Conservation (phyloP, 192 early-diverging fungal species). For the Entomortierella lignicola region DNA sequence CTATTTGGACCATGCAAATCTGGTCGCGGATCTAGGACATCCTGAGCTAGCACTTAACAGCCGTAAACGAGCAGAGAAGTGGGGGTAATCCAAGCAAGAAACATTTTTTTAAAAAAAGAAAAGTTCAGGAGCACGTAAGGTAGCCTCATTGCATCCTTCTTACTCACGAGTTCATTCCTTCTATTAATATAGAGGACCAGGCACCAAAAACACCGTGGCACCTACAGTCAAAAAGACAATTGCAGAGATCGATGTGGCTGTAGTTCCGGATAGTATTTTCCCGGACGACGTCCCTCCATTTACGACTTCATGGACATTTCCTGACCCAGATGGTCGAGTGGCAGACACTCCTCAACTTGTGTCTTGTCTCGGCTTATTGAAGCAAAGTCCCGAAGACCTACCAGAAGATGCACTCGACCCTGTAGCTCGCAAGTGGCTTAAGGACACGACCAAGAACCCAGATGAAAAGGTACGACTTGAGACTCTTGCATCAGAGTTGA, state of each 20-base stretch:
- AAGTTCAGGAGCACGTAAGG: no score
- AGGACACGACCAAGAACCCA: background rate
- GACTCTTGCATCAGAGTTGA: background rate
- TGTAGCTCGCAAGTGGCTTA: background rate
- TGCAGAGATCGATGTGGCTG: background rate
- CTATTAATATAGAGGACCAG: background rate
- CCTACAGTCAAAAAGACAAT: no score
- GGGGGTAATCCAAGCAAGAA: conserved; percentile 15
- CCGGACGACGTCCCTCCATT: background rate
- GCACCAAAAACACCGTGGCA: background rate
- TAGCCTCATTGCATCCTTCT: no score
- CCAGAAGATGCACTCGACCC: background rate
- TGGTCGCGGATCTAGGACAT: conserved; percentile 5
- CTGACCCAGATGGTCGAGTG: background rate
- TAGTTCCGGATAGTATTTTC: conserved; percentile 1
- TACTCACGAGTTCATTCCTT: background rate
- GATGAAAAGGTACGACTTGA: conserved; percentile 3
- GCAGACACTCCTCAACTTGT: background rate
- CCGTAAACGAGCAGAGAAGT: conserved; percentile 10
- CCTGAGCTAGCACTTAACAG: background rate
- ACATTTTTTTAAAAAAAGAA: background rate
- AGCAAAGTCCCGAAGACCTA: background rate
- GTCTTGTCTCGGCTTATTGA: background rate
- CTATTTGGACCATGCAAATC: conserved; percentile 7
- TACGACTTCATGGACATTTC: background rate